phyloP scores from a whole-genome alignment of 2,329 filamentous ascomycete species.

The Diaporthe nobilis region DNA sequence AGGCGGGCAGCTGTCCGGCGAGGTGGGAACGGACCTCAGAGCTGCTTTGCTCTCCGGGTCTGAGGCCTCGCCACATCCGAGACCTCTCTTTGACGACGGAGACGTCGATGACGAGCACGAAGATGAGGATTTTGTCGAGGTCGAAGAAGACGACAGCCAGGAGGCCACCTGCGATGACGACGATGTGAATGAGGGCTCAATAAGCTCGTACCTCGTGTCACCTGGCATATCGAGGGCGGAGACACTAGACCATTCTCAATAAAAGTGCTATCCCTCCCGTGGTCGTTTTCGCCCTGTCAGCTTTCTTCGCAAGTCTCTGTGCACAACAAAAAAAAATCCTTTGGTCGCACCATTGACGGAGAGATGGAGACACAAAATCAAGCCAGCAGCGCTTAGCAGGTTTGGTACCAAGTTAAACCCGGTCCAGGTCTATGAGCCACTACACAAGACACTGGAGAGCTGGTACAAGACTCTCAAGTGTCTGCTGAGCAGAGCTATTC shows the following conservation, averaged over 20 bases:
- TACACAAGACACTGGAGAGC: not conserved
- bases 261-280: not conserved
- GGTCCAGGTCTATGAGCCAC: not conserved
- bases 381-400: too few relatives aligned
- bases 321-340: too few relatives aligned
- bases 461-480: not conserved
- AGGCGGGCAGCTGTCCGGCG: not conserved
- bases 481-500: not conserved
- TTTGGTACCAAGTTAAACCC: too few relatives aligned
- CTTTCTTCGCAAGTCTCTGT: not conserved
- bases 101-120: not conserved
- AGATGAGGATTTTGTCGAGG: not conserved
- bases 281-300: not conserved
- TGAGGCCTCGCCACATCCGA: slow-evolving; percentile 7
- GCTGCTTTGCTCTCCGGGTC: slow-evolving; percentile 9
- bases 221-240: not conserved
- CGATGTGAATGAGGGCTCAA: not conserved
- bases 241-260: not conserved
- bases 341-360: not conserved
- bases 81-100: not conserved
- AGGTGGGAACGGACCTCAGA: not conserved
- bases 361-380: not conserved
- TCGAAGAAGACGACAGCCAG: not conserved
- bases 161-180: not conserved
- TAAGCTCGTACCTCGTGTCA: not conserved